Percentiles rank a stretch among this genome's conserved stretches.
Conservation (phyloP, 2,329 filamentous ascomycete species). For the Fusarium goolgardi region DNA sequence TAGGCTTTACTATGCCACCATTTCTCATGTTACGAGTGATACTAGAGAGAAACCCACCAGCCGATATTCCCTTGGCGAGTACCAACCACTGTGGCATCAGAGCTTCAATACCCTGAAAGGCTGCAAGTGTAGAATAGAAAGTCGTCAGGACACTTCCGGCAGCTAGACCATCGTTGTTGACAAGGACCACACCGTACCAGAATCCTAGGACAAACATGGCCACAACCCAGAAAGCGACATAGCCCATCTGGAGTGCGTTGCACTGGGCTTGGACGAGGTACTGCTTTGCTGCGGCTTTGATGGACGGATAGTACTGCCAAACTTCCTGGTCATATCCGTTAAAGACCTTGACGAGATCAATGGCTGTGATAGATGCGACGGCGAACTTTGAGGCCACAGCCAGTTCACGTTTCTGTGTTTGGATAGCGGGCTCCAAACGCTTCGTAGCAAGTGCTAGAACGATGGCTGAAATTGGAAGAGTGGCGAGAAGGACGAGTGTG, state of each 20-base stretch:
- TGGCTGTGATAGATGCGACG: constrained; percentile 75
- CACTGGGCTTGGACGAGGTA: constrained; percentile 76
- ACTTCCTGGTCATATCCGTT: constrained; percentile 79
- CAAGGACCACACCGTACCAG: constrained; percentile 82
- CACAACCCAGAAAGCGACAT: constrained; percentile 79
- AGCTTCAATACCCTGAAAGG: constrained; percentile 78
- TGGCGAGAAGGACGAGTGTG: constrained; percentile 80
- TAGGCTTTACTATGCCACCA: neutral
- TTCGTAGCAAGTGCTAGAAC: constrained; percentile 70
- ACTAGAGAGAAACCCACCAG: constrained; percentile 70
- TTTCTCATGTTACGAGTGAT: constrained; percentile 52
- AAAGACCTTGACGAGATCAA: constrained; percentile 88
- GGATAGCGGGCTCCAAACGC: constrained; percentile 73
- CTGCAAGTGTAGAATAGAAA: constrained; percentile 84
- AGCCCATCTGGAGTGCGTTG: constrained; percentile 77
- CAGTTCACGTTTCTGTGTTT: constrained; percentile 74
- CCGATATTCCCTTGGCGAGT: constrained; percentile 81
- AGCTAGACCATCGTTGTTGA: constrained; percentile 66
- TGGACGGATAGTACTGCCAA: constrained; percentile 69
- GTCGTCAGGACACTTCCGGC: constrained; percentile 81
- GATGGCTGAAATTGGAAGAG: constrained; percentile 74
- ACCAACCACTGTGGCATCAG: constrained; percentile 82
- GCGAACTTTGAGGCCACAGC: constrained; percentile 77
- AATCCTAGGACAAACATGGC: constrained; percentile 89
- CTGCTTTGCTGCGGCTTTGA: constrained; percentile 68